Base-by-base conservation (phyloP, 2,329 filamentous ascomycete genomes). In the Aspergillus niger region DNA sequence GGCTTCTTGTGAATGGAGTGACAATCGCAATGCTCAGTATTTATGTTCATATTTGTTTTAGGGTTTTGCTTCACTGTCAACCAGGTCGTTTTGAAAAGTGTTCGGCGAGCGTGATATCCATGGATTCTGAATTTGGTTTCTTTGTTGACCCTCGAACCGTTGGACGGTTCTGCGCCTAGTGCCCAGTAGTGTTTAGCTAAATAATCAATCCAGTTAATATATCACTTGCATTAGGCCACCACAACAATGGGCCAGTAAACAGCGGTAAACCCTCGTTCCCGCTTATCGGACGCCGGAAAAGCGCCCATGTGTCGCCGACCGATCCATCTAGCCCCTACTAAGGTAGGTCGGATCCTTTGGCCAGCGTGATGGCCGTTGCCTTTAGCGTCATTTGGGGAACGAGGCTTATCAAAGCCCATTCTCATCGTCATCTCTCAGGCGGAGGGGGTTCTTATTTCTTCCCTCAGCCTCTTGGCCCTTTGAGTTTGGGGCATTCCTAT, bases 1-100 rank as follows among this genome's bases (percentile, higher is more conserved):
- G 69, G 68, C n/a, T 75, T 74, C 66, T 67, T 75, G 36, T 74
- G 50, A 62, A 17, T 13, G 26, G 28, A 32, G 24, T 8, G 44
- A 50, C 10, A 11, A 13, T 24, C 30, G 41, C 36, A 38, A 36
- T 17, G 24, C 17, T 41, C 43, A 24, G 39, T 39, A 24, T 57
- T 56, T 28, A 22, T 36, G 49, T 55, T 58, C 32, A 47, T 55
- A 28, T 43, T 50, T 47, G 51, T 47, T 38, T 51, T 53, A 38
- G 50, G 54, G 41, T 38, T 57, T 54, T 61, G 51, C 47, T 36
- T 36, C 28, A 48, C 32, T 32, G 38, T 49, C 58, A 49, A 57
- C 51, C 58, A 54, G 52, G 48, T 47, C 50, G 20, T 39, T 32
- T 47, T 10, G 39, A 55, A 30, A 41, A 55, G 39, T 47, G 28